Conservation (phyloP, 1,284 basidiomycete genomes). For the Leccinum fallax region DNA sequence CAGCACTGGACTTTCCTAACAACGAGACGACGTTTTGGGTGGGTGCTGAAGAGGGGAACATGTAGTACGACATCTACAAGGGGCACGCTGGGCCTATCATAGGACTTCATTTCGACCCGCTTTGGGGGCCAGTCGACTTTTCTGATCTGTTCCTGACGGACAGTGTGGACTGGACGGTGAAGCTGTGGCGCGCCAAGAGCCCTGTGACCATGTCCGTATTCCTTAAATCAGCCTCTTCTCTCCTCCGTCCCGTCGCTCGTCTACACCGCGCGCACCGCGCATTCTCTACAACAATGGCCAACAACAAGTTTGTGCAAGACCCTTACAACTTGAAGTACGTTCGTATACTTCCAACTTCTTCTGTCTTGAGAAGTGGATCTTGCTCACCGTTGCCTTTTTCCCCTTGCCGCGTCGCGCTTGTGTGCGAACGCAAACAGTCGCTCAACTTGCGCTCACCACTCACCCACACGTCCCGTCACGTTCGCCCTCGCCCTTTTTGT, state of each 20-base stretch:
- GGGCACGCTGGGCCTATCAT: constrained; percentile 94
- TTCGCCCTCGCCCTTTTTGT: too few relatives aligned
- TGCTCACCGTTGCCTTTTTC: too few relatives aligned
- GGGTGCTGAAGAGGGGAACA: constrained; percentile 95
- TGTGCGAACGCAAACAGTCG: too few relatives aligned
- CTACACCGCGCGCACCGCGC: not conserved
- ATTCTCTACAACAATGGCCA: not conserved
- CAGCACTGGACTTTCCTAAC: constrained; percentile 89
- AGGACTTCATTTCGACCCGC: constrained; percentile 92
- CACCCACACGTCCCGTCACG: too few relatives aligned
- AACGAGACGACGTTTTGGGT: constrained; percentile 97
- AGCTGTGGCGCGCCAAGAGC: constrained; percentile 85
- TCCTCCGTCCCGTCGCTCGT: not conserved
- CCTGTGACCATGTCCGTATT: constrained; percentile 38
- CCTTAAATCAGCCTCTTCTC: not conserved
- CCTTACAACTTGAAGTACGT: constrained; percentile 27
- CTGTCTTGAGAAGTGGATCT: too few relatives aligned
- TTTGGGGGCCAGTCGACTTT: constrained; percentile 89
- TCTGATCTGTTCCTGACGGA: constrained; percentile 92
- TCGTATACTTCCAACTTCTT: too few relatives aligned
- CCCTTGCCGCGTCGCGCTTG: too few relatives aligned
- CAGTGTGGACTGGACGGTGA: constrained; percentile 95
- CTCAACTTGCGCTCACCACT: too few relatives aligned
- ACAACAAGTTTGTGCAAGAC: constrained; percentile 39
- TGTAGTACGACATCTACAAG: constrained; percentile 90